These are phyloP conservation scores for Aureobasidium leucospermi DNA, from an alignment of 2,329 filamentous ascomycete genomes.

Conservation along the genomic window DNA sequence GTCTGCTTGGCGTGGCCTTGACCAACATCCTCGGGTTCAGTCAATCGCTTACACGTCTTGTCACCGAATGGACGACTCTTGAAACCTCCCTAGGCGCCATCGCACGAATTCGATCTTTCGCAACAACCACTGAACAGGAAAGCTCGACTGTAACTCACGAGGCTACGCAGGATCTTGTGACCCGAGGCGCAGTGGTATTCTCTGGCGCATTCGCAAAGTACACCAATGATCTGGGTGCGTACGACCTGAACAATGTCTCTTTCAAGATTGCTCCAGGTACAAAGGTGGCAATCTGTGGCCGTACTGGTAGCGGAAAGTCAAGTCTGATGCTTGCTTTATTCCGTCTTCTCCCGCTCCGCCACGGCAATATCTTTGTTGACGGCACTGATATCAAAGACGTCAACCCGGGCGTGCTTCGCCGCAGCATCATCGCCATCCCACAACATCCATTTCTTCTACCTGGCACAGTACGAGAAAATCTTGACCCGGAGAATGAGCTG, in stretches of 20 bases:
- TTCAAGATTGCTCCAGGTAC: constrained; percentile 42
- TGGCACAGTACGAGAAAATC: constrained; percentile 33
- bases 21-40: constrained; percentile 47
- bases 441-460: constrained; percentile 47
- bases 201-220: background rate
- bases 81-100: constrained; percentile 51
- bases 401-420: constrained; percentile 30
- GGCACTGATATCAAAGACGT: constrained; percentile 26
- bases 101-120: constrained; percentile 27
- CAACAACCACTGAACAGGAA: constrained; percentile 12
- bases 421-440: constrained; percentile 37
- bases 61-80: constrained; percentile 46
- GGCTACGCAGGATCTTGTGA: background rate
- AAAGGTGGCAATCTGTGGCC: constrained; percentile 45
- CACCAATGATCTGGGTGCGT: background rate
- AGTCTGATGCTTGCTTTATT: constrained; percentile 43
- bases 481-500: background rate
- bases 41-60: constrained; percentile 41
- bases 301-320: constrained; percentile 48
- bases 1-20: constrained; percentile 45
- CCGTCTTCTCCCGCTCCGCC: constrained; percentile 40
- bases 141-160: too few relatives aligned
- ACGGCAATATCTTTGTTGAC: constrained; percentile 42
- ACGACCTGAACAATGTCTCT: constrained; percentile 38
- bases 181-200: background rate